A percentile compares a stretch with the other conserved stretches of the same genome.
phyloP scores from a whole-genome alignment of 345 rosid species.

The Firmiana major region DNA sequence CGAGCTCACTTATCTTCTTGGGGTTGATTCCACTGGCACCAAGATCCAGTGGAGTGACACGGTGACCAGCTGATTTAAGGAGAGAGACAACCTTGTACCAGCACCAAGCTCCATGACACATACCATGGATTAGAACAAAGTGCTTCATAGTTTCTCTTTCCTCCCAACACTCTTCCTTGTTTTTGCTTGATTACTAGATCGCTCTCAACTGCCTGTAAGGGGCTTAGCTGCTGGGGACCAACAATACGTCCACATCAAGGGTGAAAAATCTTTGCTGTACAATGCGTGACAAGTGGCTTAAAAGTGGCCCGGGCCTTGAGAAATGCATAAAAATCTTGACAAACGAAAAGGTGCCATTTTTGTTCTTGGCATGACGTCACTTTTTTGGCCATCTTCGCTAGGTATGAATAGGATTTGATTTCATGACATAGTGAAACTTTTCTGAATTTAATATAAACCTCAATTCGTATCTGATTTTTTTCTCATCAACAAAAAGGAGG shows the following conservation, averaged over 20 bases:
- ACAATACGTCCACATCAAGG: background rate
- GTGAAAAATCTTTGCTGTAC: background rate
- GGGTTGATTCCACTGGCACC: slow-evolving; percentile 28
- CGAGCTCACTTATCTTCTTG: slow-evolving; percentile 14
- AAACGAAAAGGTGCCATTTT: no score
- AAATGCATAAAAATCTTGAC: no score
- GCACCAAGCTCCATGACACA: slow-evolving; percentile 37
- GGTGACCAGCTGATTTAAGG: slow-evolving; percentile 26
- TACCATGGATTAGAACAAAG: slow-evolving; percentile 30
- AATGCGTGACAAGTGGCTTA: background rate
- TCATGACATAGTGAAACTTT: no score
- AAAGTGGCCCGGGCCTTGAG: no score
- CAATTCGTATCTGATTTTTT: no score
- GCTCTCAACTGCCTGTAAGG: no score
- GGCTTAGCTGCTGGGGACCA: no score
- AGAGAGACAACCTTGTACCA: slow-evolving; percentile 26
- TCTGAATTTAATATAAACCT: no score
- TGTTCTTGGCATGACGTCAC: no score
- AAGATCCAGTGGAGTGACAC: slow-evolving; percentile 28
- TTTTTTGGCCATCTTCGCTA: no score
- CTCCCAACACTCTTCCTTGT: background rate
- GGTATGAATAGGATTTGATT: no score
- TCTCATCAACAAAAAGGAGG: no score
- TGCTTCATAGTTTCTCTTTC: background rate
- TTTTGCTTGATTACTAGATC: background rate